Conservation (phyloP, 1,284 basidiomycete genomes). For the Cutaneotrichosporon cavernicola region DNA sequence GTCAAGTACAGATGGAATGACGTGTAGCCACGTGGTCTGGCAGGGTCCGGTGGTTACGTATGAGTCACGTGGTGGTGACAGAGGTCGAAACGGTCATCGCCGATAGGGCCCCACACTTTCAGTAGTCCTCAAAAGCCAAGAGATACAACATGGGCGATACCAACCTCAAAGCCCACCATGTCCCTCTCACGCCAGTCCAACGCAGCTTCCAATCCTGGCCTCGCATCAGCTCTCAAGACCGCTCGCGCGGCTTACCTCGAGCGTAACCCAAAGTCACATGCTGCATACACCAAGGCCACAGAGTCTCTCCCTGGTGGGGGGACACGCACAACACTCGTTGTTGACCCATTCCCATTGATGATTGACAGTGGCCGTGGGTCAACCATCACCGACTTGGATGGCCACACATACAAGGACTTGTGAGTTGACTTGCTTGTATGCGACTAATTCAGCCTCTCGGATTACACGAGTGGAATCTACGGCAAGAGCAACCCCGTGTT, state of each 20-base stretch:
- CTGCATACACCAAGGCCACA: conserved; percentile 13
- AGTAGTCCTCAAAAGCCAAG: neutral
- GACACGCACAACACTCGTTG: conserved; percentile 33
- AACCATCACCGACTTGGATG: conserved; percentile 30
- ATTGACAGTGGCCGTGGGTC: conserved; percentile 23
- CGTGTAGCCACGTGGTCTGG: too few species aligned
- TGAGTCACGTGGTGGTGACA: too few species aligned
- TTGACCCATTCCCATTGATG: conserved; percentile 33
- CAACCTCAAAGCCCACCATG: neutral
- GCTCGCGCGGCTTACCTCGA: conserved; percentile 12
- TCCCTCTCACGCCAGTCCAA: conserved; percentile 2
- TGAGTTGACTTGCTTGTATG: conserved; percentile 12
- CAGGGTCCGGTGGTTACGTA: too few species aligned
- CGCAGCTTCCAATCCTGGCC: neutral
- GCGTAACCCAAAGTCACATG: conserved; percentile 23
- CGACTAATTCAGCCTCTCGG: conserved; percentile 25
- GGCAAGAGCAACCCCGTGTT: conserved; percentile 33
- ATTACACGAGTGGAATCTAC: conserved; percentile 37
- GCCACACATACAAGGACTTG: conserved; percentile 34
- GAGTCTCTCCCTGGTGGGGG: conserved; percentile 27
- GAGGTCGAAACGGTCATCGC: neutral
- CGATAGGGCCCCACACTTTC: neutral
- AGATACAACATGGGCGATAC: neutral
- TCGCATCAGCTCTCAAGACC: conserved; percentile 4
- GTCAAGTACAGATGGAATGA: too few species aligned